Evolutionary conservation across 2,329 filamentous ascomycete genomes (phyloP), one percentile per base, ranked within the genome.

Genomic region (Ceratocystis ficicola): DNA sequence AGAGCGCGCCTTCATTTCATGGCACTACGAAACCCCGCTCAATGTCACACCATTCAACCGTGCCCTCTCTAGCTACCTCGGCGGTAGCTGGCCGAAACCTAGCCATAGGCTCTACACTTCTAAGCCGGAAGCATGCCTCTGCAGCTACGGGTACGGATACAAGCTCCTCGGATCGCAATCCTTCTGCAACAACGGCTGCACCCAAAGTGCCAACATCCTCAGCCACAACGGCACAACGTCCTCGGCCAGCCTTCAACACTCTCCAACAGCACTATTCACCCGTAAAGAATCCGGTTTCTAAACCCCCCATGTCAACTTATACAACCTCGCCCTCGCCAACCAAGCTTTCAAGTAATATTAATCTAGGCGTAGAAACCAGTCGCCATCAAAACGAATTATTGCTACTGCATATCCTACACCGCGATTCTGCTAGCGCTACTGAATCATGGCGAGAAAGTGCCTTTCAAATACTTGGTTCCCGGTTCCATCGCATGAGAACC

Each of bases 231-330:
- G 73, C 72, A 50, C 73, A 75, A 20, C 73, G 75, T n/a, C 74
- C 76, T 30, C 79, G 80, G 7, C 83, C 84, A 0, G 76, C 79
- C 60, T 87, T 87, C 73, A 82, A 78, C 61, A 86, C 81, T 0
- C 79, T 83, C 48, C 85, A 88, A 70, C 85, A 88, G 70, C 84
- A 87, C 74, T 87, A 83, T 75, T 86, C 83, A 32, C 86, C 86
- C 0, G 81, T 82, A 57, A 87, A 87, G 71, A 17, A 30, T n/a
- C n/a, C 12, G 25, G 79, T 81, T 0, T 83, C 85, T 0, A 88
- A 88, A 68, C 83, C 85, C 4, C 76, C 83, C n/a, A 82, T 82
- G 0, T 76, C 83, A 15, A 77, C 79, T 50, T 80, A 78, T 73
- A 79, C 86, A 57, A 82, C 81, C 20, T 82, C 84, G 0, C 81